Evolutionary conservation across 257 asterid genomes (phyloP), one percentile per base, ranked within the genome.

Genomic region (Solanum sejunctum): DNA sequence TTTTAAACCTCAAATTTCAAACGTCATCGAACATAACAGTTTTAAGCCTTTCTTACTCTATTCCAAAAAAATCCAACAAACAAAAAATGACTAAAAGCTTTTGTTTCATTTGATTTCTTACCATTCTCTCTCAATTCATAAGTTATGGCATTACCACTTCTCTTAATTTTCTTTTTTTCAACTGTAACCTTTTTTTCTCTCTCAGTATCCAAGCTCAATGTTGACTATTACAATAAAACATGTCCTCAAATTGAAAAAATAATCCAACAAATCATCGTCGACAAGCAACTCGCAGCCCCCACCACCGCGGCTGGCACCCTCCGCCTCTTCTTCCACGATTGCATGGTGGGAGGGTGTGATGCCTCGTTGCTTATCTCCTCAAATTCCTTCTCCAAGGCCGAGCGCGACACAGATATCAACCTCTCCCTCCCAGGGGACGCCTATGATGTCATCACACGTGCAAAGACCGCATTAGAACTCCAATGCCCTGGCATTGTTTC

Each of bases 271-370:
- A 86, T 88, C n/a, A 84, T 89, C 71, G 87, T 87, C 16, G 94
- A 92, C 66, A 96, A 96, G 86, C 99, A 96, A 85, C 87, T 92
- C 7, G 45, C 94, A 8, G 58, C 88, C 61, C 99, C 98, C 72
- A 89, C 96, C 69, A 92, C 98, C 2, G 98, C 98, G 12, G 98
- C 98, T 11, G 99, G 94, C 55, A 85, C 92, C 86, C 94, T 96
- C 87, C 98, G 98, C 85, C 84, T 94, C 70, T 96, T 96, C 90
- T 96, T 96, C 94, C 99, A 96, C 82, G 98, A 96, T 83, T 96
- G 99, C 89, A 73, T 94, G 39, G 96, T 92, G 18, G 98, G 92
- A 12, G 99, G 99, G 54, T 93, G 98, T 85, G 99, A 96, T 86
- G 96, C 95, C 56, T 94, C 99, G 81, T 84, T 96, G 73, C 94